Evolutionary conservation across 371 early-diverging fungal genomes (phyloP), one percentile per base, ranked within the genome.

Genomic region (Fennellomyces sp.): DNA sequence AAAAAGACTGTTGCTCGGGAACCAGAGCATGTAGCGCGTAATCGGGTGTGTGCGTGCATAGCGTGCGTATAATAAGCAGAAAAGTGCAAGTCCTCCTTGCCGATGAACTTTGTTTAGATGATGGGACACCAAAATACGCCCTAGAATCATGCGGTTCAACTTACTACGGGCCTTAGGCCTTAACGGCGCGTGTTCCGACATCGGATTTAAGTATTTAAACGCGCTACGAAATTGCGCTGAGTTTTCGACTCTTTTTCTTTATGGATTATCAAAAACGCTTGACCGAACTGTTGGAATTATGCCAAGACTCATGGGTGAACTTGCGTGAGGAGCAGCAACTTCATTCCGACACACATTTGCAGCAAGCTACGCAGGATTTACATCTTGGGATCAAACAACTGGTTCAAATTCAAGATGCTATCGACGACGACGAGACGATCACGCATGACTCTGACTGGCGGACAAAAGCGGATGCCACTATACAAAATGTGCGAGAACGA

Each of bases 401-500:
- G 3, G 56, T 58, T 7, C 58, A 63, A 31, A 31, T 68, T 15
- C 68, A 63, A 56, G 60, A 68, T 60, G 63, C 48, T 5, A n/a
- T 60, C 0, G 60, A 68, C 35, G 68, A 63, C 2, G 52, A 60
- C 15, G 26, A 35, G 13, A 8, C 50, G 23, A 30, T 56, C 0
- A 60, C 38, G 1, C 56, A 60, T 5, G 65, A 69, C 29, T 35
- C 53, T 27, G 58, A 65, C 30, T 70, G 69, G 71, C 48, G 45
- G 33, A 48, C 50, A 33, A 56, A 60, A 6, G 66, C 73, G 3
- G 63, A 72, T n/a, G 52, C 31, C 4, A 19, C 69, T 19, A 52
- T 73, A 45, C 61, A 65, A 0, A 67, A 70, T 15, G 71, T 72
- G 17, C 53, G 62, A 26, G 61, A 65, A 53, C 57, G 30, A 10